Percentiles rank a stretch among this genome's conserved stretches.
Conservation (phyloP, 768 basidiomycete species). For the Amanita brunnescens region DNA sequence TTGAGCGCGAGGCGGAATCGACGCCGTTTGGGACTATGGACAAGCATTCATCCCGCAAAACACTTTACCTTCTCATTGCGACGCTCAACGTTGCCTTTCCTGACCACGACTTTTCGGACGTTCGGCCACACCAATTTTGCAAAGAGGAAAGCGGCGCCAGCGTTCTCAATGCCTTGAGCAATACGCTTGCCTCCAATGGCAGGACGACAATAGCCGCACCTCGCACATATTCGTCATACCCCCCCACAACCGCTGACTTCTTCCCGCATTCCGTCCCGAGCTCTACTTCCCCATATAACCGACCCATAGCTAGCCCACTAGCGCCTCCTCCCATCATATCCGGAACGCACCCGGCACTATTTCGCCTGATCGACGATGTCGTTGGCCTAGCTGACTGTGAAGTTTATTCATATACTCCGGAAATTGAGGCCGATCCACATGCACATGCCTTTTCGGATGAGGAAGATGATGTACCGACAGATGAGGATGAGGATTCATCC, state of each 20-base stretch:
- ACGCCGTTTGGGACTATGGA: constrained; percentile 90
- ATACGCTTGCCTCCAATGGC: constrained; percentile 69
- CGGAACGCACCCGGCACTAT: constrained; percentile 83
- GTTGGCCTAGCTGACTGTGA: constrained; percentile 90
- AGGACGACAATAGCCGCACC: constrained; percentile 59
- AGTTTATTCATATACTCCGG: constrained; percentile 90
- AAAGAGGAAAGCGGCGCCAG: constrained; percentile 72
- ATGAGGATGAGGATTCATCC: constrained; percentile 61
- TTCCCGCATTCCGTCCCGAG: constrained; percentile 71
- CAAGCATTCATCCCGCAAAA: constrained; percentile 79
- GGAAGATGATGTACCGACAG: constrained; percentile 63
- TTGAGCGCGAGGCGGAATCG: constrained; percentile 62
- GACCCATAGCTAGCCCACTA: constrained; percentile 51
- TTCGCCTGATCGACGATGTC: constrained; percentile 81
- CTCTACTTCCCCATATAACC: constrained; percentile 59
- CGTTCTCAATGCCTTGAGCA: constrained; percentile 80
- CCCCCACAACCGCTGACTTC: constrained; percentile 60
- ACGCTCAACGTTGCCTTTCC: constrained; percentile 97
- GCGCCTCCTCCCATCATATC: constrained; percentile 66
- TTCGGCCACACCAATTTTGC: constrained; percentile 83
- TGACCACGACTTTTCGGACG: constrained; percentile 94
- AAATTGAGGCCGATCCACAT: constrained; percentile 92
- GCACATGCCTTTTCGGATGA: constrained; percentile 74
- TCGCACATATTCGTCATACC: constrained; percentile 82
- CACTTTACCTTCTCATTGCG: constrained; percentile 91